Conservation (phyloP, 75 land plant genomes). For the Ceratopteris richardii region DNA sequence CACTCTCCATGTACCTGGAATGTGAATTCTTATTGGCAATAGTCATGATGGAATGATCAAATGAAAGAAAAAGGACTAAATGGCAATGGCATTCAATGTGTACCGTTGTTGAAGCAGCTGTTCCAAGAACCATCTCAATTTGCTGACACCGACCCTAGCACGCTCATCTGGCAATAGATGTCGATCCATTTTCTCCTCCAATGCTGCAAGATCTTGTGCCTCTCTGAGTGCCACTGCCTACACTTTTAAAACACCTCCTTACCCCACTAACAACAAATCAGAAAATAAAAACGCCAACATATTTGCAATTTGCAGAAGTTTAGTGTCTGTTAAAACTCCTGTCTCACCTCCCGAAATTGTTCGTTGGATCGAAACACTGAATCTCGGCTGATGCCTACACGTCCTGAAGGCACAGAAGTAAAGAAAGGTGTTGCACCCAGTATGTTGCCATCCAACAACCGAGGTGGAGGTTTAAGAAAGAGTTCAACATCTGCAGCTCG, state of each 20-base stretch:
- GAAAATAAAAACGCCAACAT: not conserved
- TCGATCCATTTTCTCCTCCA: conserved; percentile 88
- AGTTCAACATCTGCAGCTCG: conserved; percentile 90
- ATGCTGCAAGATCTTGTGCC: conserved; percentile 57
- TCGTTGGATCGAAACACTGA: conserved; percentile 83
- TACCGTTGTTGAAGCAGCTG: conserved; percentile 76
- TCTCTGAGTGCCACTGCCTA: conserved; percentile 83
- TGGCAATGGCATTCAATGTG: not conserved
- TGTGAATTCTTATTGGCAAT: not conserved
- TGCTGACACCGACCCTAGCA: conserved; percentile 81
- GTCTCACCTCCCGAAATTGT: conserved; percentile 73
- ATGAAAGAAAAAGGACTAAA: too few species aligned
- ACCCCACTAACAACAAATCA: not conserved
- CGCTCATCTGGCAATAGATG: conserved; percentile 60
- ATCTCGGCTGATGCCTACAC: conserved; percentile 75
- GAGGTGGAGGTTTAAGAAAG: conserved; percentile 73
- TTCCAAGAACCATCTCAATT: conserved; percentile 71
- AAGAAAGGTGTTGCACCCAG: conserved; percentile 89
- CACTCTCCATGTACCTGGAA: conserved; percentile 85
- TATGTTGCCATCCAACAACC: conserved; percentile 72
- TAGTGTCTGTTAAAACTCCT: too few species aligned
- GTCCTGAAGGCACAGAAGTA: conserved; percentile 96
- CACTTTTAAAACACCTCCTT: not conserved
- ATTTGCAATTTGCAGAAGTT: not conserved
- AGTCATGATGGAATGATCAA: too few species aligned